Conservation (phyloP, 2,329 filamentous ascomycete genomes). For the Arthrobotrys sinensis region DNA sequence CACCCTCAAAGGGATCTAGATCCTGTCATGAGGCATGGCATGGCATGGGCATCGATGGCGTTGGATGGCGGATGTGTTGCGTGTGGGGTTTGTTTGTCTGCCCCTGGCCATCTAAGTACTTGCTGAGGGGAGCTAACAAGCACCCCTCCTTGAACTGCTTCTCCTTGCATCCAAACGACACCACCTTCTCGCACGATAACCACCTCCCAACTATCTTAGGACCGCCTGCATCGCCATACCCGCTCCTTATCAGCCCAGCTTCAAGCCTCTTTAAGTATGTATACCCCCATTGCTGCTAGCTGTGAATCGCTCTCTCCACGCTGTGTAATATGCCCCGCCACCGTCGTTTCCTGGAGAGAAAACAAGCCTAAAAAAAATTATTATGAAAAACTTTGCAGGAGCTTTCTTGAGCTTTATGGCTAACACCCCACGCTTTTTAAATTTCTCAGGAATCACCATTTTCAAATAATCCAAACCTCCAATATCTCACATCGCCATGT, state of each 20-base stretch:
- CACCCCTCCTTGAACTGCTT: constrained; percentile 49
- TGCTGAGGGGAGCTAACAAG: constrained; percentile 27
- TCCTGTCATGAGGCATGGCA: not conserved
- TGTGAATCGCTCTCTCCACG: constrained; percentile 6
- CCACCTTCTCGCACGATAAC: constrained; percentile 32
- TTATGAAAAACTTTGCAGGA: constrained; percentile 40
- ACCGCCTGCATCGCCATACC: constrained; percentile 19
- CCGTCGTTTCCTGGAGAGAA: constrained; percentile 4
- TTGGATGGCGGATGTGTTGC: constrained; percentile 35
- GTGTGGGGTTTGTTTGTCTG: constrained; percentile 48
- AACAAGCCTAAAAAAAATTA: constrained; percentile 13
- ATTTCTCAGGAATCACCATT: constrained; percentile 1
- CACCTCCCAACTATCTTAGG: constrained; percentile 4
- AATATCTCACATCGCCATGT: constrained; percentile 38
- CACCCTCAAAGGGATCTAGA: constrained; percentile 6
- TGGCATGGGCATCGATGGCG: no score
- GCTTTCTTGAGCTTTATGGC: constrained; percentile 8
- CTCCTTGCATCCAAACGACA: constrained; percentile 37
- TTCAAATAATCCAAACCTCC: not conserved
- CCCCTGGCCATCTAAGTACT: constrained; percentile 4
- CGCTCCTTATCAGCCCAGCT: constrained; percentile 4
- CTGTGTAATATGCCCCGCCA: constrained; percentile 6
- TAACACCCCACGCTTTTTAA: constrained; percentile 19
- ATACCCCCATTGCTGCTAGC: constrained; percentile 14
- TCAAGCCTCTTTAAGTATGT: not conserved